Conservation (phyloP, 176 grass and related monocot species). For the Bothriochloa decipiens region DNA sequence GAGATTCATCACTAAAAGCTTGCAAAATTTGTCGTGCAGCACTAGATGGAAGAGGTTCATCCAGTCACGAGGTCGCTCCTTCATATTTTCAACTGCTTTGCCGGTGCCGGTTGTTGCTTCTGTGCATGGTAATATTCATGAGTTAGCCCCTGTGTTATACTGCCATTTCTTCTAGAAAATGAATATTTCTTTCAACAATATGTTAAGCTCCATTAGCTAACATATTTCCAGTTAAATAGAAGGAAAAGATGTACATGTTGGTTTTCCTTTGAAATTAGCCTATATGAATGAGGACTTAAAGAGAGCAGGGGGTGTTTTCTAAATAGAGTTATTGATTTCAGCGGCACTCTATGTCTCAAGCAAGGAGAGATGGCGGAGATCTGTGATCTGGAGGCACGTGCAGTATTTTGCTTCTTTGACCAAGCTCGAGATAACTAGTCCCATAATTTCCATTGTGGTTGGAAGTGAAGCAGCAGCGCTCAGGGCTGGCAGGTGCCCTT, state of each 20-base stretch:
- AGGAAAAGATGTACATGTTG: neutral
- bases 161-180: conserved; percentile 33
- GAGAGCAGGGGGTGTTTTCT: neutral
- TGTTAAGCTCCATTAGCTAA: conserved; percentile 2
- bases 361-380: conserved; percentile 82
- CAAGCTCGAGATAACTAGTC: conserved; percentile 66
- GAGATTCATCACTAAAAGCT: conserved; percentile 27
- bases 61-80: conserved; percentile 85
- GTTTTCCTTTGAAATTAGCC: conserved; percentile 5
- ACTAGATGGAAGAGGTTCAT: conserved; percentile 84
- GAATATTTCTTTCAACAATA: conserved; percentile 12
- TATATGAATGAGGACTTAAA: conserved; percentile 28
- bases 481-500: conserved; percentile 76
- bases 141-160: conserved; percentile 11
- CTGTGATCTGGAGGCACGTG: conserved; percentile 74
- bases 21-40: conserved; percentile 59
- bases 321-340: conserved; percentile 50
- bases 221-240: neutral
- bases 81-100: conserved; percentile 93
- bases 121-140: conserved; percentile 67
- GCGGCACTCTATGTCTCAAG: conserved; percentile 74
- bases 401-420: conserved; percentile 76
- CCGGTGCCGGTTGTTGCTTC: conserved; percentile 84
- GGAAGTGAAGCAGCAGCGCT: conserved; percentile 82
- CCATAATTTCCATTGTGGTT: conserved; percentile 90